Base-by-base conservation (phyloP, 768 basidiomycete genomes). In the Xerocomus potaroensis region DNA sequence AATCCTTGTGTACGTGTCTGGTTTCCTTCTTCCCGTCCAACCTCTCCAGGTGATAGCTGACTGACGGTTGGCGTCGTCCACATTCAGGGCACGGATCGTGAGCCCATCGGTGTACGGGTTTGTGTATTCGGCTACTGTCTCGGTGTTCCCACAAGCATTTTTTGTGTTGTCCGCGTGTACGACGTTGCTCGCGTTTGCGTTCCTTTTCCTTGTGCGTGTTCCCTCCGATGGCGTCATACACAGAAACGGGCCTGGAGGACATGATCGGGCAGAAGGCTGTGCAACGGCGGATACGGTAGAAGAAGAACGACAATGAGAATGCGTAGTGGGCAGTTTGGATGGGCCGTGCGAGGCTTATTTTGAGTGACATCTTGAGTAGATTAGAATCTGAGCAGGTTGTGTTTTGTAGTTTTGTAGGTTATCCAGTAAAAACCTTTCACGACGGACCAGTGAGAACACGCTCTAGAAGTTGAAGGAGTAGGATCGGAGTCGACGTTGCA, bases 51-150 rank as follows among this genome's bases (percentile, higher is more conserved):
- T 21, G 14, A n/a, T 33, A 4, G 15, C 3, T 8, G 18, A n/a
- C 19, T 36, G 35, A 36, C 14, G 11, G 11, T 22, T 22, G 35
- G 18, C 8, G 3, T 22, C 10, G 49, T n/a, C n/a, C n/a, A n/a
- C n/a, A n/a, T n/a, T n/a, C 60, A 87, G 84, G 60, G 69, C 78
- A 22, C 79, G 82, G 49, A 78, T 92, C 15, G 30, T 91, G 2
- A 83, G 84, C 0, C 91, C 91, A 0, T 68, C 81, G 3, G 26
- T 90, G 30, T 92, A 84, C 55, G 87, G 90, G 5, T 59, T 82
- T 15, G 71, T 87, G 9, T 93, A 83, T 58, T 73, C 78, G 50
- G 74, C 71, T 43, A 93, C 88, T 1, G 88, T 91, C 14, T 78
- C 76, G 8, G 72, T 68, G 8, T 83, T 81, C 58, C 84, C 91